Evolutionary conservation across 345 rosid species (phyloP).

Genomic region (Arabidopsis suecica): DNA sequence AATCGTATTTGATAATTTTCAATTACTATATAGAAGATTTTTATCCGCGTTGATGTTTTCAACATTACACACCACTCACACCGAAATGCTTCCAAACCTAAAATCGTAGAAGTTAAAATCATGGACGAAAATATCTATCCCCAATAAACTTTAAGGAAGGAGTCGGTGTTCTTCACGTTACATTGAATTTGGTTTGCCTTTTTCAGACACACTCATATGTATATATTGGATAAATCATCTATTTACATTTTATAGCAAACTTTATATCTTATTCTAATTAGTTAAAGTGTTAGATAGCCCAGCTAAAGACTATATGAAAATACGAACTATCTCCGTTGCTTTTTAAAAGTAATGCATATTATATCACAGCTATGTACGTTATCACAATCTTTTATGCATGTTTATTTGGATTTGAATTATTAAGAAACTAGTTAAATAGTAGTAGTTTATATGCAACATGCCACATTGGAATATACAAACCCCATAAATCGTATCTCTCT

Average conservation of each 20-base stretch:
- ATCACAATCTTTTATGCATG: conserved; percentile 39
- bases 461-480: conserved; percentile 43
- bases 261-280: conserved; percentile 19
- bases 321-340: conserved; percentile 13
- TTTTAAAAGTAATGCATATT: conserved; percentile 22
- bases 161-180: not conserved
- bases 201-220: conserved; percentile 29
- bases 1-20: too few relatives aligned
- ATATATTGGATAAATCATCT: conserved; percentile 15
- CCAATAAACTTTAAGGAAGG: not conserved
- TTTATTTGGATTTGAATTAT: conserved; percentile 6
- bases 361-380: conserved; percentile 40
- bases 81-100: not conserved
- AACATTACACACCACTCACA: not conserved
- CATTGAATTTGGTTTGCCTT: conserved; percentile 32
- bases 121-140: not conserved
- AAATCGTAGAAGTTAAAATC: not conserved
- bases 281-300: conserved; percentile 36
- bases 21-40: too few relatives aligned
- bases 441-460: conserved; percentile 43
- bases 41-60: not conserved
- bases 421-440: not conserved
- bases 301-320: conserved; percentile 24
- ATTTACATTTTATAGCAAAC: conserved; percentile 4
- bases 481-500: conserved; percentile 18